Evolutionary conservation across 2,329 filamentous ascomycete genomes (phyloP), one percentile per base, ranked within the genome.

Genomic region (Achaetomium macrosporum): DNA sequence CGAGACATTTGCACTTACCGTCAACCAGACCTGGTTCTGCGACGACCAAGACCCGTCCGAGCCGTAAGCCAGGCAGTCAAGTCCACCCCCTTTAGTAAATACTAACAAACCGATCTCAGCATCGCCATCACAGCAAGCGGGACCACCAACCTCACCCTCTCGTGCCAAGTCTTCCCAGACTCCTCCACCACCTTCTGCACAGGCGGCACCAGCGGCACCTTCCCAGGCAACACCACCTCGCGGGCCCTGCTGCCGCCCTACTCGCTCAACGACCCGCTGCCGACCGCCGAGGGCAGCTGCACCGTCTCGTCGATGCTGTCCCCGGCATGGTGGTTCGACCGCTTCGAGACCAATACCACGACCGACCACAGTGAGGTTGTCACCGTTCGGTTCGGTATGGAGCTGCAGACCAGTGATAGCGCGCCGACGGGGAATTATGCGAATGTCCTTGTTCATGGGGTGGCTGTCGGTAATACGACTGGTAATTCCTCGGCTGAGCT

Each of bases 11-110:
- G 40, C 13, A 0, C 51, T 63, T 3, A 53, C 40, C 1, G 35
- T 63, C 25, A 61, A 60, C 42, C 55, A 64, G 47, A 63, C 61
- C 9, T 64, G 61, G 61, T 64, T 51, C 47, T 64, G 61, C 31
- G 61, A 63, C 42, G 59, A 62, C 40, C 50, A 48, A 10, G 55
- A 59, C 44, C 53, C 57, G 1, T 56, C 53, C 2, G 48, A 51
- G 11, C 61, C 61, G 61, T 64, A 49, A 42, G 60, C 48, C 12
- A 35, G 15, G 2, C 29, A 7, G n/a, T 3, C 8, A 37, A 2
- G 5, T 51, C 33, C 30, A 35, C 10, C 20, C 25, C 25, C 7
- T 17, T 7, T 17, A 20, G 2, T 15, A 16, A 40, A 25, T 17
- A 16, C 19, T 7, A 15, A 6, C 25, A 12, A 17, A 1, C 11